Percentiles rank a stretch among this genome's conserved stretches.
Evolutionary conservation across 495 filamentous ascomycete species (phyloP).

Genomic region (Penicillium pulvis): DNA sequence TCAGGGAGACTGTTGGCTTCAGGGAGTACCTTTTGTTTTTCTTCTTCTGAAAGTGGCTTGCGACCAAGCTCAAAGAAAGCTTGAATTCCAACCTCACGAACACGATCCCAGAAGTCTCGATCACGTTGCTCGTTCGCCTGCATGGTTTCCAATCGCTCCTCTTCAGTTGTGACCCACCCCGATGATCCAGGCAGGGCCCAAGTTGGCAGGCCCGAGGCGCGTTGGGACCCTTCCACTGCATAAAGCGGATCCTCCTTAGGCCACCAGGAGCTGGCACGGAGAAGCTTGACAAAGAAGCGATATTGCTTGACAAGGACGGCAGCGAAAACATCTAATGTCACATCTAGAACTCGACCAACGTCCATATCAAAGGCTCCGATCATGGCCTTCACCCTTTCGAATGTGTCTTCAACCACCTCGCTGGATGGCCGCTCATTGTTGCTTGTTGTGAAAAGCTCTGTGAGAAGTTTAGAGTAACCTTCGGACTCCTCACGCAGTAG

Average conservation of each 20-base stretch:
- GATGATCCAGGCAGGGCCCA: conserved; percentile 79
- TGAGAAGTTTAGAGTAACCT: conserved; percentile 86
- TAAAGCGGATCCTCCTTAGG: conserved; percentile 59
- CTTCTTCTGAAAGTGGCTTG: conserved; percentile 52
- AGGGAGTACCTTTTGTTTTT: conserved; percentile 47
- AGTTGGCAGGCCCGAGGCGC: conserved; percentile 62
- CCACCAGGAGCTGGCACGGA: conserved; percentile 96
- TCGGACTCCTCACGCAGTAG: conserved; percentile 93
- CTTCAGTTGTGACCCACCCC: conserved; percentile 57
- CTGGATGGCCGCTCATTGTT: conserved; percentile 60
- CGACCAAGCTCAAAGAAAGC: conserved; percentile 89
- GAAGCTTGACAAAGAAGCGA: conserved; percentile 88
- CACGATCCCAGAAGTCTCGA: conserved; percentile 75
- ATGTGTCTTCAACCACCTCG: conserved; percentile 68
- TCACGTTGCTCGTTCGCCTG: conserved; percentile 64
- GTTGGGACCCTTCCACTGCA: conserved; percentile 31
- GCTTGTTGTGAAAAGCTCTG: conserved; percentile 83
- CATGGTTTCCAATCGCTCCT: conserved; percentile 60
- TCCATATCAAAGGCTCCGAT: conserved; percentile 93
- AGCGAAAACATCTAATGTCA: conserved; percentile 86
- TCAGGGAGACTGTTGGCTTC: conserved; percentile 40
- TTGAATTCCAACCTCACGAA: conserved; percentile 70
- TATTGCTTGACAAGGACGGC: conserved; percentile 81
- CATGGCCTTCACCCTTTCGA: conserved; percentile 82
- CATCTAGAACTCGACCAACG: conserved; percentile 90